Evolutionary conservation across 2,329 filamentous ascomycete genomes (phyloP), one percentile per base, ranked within the genome.

Genomic region (Diaporthe capsici): DNA sequence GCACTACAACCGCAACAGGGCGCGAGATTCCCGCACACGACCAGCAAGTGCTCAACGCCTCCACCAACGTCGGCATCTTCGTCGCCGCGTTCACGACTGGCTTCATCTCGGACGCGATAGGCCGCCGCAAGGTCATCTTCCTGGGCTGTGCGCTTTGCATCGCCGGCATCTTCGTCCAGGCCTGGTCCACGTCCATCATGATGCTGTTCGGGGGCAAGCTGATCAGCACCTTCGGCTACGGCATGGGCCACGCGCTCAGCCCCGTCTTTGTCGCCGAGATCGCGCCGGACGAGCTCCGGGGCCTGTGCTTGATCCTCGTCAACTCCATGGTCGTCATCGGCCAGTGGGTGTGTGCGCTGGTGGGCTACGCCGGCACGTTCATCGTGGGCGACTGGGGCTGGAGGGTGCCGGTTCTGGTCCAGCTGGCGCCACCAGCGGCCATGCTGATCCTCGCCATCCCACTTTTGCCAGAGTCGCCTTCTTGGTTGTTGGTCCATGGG

Each of bases 301-400:
- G 82, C 17, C 70, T 82, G 15, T 82, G 81, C 47, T 73, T 83
- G 13, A 77, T 79, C 15, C 73, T 83, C 3, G 75, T 83, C 37
- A 83, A 83, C 67, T 83, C 81, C 13, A 82, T 83, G 79, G 82
- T 83, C 25, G 81, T 82, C 2, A 74, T 82, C 22, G 82, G 82
- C 4, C 80, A 82, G 49, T 82, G 78, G 78, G 20, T 78, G n/a
- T 81, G 79, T 77, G 81, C 81, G 0, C 67, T 82, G 22, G 78
- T 77, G 3, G 79, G 81, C n/a, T 80, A 80, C 34, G 77, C 77
- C 20, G 79, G 76, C 71, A 77, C 78, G 12, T 51, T 68, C 44
- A 75, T 79, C 65, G 25, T 68, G 15, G 77, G 79, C 60, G 80
- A 82, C 55, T 74, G 77, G 51, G 79, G 79, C 12, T 83, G 82